Evolutionary conservation across 139 green algal species (phyloP), one percentile per base, ranked within the genome.

Genomic region (Closterium sp.): DNA sequence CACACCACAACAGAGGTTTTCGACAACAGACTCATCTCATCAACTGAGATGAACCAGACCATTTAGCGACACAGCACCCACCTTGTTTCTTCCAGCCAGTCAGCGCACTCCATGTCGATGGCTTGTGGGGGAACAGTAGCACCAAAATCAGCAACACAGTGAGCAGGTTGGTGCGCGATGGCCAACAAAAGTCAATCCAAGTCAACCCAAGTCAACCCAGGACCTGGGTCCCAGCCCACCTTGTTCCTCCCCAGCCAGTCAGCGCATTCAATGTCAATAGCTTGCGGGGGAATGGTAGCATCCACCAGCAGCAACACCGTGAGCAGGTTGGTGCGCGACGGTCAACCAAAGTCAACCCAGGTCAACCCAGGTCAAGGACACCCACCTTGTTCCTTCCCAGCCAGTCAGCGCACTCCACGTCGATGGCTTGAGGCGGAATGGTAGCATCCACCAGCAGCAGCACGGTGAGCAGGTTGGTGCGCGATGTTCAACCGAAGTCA

Each of bases 251-350:
- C 95, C 9, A 99, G 95, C 98, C 97, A 99, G 21, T 91, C 89
- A 0, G 96, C 96, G 86, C 97, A 98, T 42, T 97, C 95, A 29
- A 99, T 34, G 93, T 99, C 98, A 0, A 97, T 90, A 0, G 88
- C 24, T 89, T 97, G 97, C 0, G 97, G 97, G 2, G 97, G 96
- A 87, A 99, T 97, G 93, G 90, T 97, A 9, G 95, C 95, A 91
- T 99, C 98, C 31, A 99, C 95, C 73, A 99, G 96, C 90, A 99
- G 95, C 70, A 99, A 91, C n/a, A 99, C 98, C 92, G 97, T 96
- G 4, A 96, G 96, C 29, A 99, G 96, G 21, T 95, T 98, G n/a
- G 94, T 89, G 50, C 98, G 94, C 29, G 96, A 87, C n/a, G n/a
- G n/a, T n/a, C n/a, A n/a, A n/a, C n/a, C n/a, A n/a, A n/a, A n/a